Conservation (phyloP, 495 filamentous ascomycete genomes). For the Neurospora sp. region DNA sequence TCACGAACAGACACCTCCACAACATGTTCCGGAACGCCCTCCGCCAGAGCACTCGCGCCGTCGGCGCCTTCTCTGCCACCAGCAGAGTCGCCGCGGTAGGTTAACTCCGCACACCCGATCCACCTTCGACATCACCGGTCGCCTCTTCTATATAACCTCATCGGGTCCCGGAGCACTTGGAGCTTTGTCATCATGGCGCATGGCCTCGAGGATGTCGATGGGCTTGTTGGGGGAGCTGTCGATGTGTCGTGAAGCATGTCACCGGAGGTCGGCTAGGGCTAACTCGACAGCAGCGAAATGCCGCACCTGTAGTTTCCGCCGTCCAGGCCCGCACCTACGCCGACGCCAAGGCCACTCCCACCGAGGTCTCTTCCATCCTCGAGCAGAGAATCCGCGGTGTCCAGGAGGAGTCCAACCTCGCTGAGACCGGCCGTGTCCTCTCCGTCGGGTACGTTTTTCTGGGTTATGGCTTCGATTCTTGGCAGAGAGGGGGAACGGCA, state of each 20-base stretch:
- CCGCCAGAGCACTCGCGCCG: constrained; percentile 85
- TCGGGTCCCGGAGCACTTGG: constrained; percentile 28
- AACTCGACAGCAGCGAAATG: constrained; percentile 63
- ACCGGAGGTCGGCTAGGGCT: constrained; percentile 39
- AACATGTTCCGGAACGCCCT: constrained; percentile 97
- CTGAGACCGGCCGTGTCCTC: constrained; percentile 97
- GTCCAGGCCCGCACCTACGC: constrained; percentile 79
- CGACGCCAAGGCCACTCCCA: constrained; percentile 90
- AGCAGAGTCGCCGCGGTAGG: constrained; percentile 89
- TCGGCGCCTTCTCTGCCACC: constrained; percentile 82
- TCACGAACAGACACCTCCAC: constrained; percentile 28
- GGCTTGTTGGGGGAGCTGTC: constrained; percentile 25
- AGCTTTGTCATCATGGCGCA: constrained; percentile 19
- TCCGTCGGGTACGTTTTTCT: constrained; percentile 84
- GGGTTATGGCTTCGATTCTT: constrained; percentile 5
- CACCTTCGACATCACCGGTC: constrained; percentile 30
- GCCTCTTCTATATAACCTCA: constrained; percentile 20
- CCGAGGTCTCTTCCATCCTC: constrained; percentile 97
- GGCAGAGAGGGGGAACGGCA: constrained; percentile 6
- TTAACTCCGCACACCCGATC: constrained; percentile 36
- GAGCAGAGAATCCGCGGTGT: constrained; percentile 98
- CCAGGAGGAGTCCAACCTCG: constrained; percentile 88
- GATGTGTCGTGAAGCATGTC: constrained; percentile 25
- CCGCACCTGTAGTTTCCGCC: constrained; percentile 64
- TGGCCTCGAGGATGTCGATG: constrained; percentile 9